A percentile compares a stretch with the other conserved stretches of the same genome.
phyloP scores from a whole-genome alignment of 805 yeast species.

The Schizosaccharomyces japonicus region DNA sequence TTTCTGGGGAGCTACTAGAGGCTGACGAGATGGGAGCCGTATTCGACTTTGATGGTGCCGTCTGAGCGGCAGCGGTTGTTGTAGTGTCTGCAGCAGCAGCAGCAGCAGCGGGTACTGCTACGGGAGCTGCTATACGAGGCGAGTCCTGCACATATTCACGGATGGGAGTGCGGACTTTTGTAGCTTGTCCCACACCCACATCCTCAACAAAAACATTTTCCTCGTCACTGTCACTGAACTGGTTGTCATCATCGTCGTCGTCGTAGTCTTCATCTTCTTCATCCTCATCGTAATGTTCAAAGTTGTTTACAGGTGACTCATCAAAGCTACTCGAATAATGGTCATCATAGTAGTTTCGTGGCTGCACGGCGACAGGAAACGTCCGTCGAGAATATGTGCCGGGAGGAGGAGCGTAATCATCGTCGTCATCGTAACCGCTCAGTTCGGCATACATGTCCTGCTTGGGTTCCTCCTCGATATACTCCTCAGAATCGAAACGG shows the following conservation, averaged over 20 bases:
- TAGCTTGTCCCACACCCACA: background rate
- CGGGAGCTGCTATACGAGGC: background rate
- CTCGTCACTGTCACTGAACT: background rate
- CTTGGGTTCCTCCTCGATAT: background rate
- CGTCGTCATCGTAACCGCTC: background rate
- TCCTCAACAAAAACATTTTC: no score
- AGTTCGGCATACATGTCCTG: background rate
- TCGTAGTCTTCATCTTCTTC: slow-evolving; percentile 6
- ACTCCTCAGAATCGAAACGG: no score
- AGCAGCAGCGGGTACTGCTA: slow-evolving; percentile 6
- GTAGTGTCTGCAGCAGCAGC: slow-evolving; percentile 7
- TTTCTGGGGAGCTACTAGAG: no score
- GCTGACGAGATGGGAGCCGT: no score
- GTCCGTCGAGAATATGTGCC: no score
- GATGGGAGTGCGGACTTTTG: background rate
- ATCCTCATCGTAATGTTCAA: slow-evolving; percentile 5
- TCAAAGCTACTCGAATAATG: background rate
- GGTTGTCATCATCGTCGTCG: slow-evolving; percentile 3
- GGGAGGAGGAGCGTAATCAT: no score
- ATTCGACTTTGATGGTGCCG: no score
- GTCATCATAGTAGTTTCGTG: no score
- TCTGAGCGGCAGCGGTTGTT: no score
- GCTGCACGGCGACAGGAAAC: no score
- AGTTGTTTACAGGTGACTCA: background rate
- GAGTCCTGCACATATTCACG: background rate